These are phyloP conservation scores for Sherardia arvensis DNA, from an alignment of 257 asterid species.

Conservation along the genomic window DNA sequence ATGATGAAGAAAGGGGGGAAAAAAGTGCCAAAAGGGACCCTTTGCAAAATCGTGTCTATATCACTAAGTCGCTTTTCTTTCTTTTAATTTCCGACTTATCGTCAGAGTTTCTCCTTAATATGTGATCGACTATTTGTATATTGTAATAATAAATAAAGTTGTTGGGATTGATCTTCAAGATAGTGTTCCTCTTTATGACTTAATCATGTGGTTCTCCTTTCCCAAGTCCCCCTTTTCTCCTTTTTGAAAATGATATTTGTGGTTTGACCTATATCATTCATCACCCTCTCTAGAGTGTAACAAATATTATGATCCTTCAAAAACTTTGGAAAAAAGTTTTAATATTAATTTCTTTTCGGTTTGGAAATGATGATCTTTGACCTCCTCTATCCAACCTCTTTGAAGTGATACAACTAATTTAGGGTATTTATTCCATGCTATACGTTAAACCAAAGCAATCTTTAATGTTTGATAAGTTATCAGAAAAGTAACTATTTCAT, in stretches of 20 bases:
- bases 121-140: not conserved
- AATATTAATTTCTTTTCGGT: too few species aligned
- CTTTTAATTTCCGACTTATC: conserved; percentile 16
- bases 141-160: conserved; percentile 2
- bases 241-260: not conserved
- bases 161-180: not conserved
- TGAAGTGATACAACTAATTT: too few species aligned
- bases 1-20: not conserved
- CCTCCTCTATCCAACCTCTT: too few species aligned
- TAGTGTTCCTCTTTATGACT: not conserved
- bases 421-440: too few species aligned
- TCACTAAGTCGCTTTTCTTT: conserved; percentile 18
- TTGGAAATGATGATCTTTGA: too few species aligned
- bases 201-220: conserved; percentile 3
- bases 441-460: too few species aligned
- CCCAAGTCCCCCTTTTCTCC: not conserved
- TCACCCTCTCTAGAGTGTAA: not conserved
- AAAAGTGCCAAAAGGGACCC: not conserved
- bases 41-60: conserved; percentile 11
- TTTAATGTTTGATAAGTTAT: too few species aligned
- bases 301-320: not conserved
- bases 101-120: conserved; percentile 12
- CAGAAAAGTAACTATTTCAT: too few species aligned
- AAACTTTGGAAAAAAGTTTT: too few species aligned
- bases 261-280: too few species aligned